Evolutionary conservation across 768 basidiomycete genomes (phyloP).

Genomic region (Dioszegia crocea): DNA sequence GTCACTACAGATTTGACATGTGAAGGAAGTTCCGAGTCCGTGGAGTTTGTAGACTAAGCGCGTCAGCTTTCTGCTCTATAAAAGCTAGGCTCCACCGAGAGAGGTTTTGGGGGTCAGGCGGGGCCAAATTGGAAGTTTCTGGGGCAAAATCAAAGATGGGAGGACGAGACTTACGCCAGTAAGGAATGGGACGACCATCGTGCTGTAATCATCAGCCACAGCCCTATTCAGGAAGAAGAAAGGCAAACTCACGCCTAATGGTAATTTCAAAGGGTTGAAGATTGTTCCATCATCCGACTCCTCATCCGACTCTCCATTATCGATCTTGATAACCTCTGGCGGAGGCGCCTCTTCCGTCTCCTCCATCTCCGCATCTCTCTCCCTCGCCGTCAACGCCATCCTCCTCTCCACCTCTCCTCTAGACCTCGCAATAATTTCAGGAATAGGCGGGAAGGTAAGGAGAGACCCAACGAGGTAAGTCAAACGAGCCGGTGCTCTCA

Average conservation of each 20-base stretch:
- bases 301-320: constrained; percentile 51
- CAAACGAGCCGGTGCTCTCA: constrained; percentile 58
- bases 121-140: too few relatives aligned
- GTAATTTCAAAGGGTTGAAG: constrained; percentile 95
- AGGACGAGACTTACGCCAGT: constrained; percentile 16
- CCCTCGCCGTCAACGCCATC: constrained; percentile 93
- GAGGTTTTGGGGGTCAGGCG: too few relatives aligned
- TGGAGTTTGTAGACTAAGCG: constrained; percentile 74
- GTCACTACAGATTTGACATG: constrained; percentile 78
- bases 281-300: constrained; percentile 95
- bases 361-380: constrained; percentile 79
- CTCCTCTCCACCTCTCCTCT: constrained; percentile 94
- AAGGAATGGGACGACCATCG: constrained; percentile 95
- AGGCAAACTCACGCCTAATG: constrained; percentile 46
- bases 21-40: constrained; percentile 94
- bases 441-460: constrained; percentile 58
- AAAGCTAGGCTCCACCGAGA: too few relatives aligned
- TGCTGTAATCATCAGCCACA: constrained; percentile 73
- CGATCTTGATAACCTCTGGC: constrained; percentile 27
- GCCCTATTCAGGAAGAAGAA: too few relatives aligned
- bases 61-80: neutral
- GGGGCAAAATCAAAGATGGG: too few relatives aligned
- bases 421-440: constrained; percentile 72
- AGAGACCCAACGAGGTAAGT: constrained; percentile 69
- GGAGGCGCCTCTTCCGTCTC: constrained; percentile 60